Base-by-base conservation (phyloP, 129 eudicot genomes). In the Glebionis coronaria region DNA sequence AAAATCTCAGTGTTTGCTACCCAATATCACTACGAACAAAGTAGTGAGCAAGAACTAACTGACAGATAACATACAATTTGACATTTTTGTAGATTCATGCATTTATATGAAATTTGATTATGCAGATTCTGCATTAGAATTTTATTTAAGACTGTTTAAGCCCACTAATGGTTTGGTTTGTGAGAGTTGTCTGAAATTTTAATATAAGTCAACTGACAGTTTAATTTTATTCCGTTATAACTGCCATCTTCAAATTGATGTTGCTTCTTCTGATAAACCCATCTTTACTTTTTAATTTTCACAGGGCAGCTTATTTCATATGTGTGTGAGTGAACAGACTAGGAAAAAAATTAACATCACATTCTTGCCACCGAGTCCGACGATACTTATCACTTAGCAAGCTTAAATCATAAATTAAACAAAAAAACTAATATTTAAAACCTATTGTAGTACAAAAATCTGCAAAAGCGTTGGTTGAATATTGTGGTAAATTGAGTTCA, bases 1-100 rank as follows among this genome's bases (percentile, higher is more conserved):
- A 45, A 42, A 18, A 23, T 63, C 7, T 3, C 6, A 21, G 46
- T 52, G 28, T 63, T 44, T 73, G 64, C 27, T 23, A 62, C 54
- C 9, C 2, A 49, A 61, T 50, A 67, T 29, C 20, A 75, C 29
- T 60, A 50, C 31, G 28, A 53, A 68, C 61, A 67, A 59, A 38
- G 20, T 56, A 49, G 5, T 40, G 57, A 59, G 27, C 42, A 61
- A 40, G 74, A 52, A 20, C 13, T 11, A 56, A 49, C 16, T 55
- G 46, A 31, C 63, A 52, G 23, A 15, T 23, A 53, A 45, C 46
- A 15, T 45, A 42, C 47, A 3, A 47, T 60, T 44, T 31, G 27
- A 31, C 61, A 11, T 42, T 11, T 64, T 53, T 23, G 45, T 51
- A 9, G 6, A 11, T 55, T 13, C 2, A 55, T 52, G 46, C 60